Conservation (phyloP, 2,329 filamentous ascomycete genomes). For the Sphaerulina vaccinii region DNA sequence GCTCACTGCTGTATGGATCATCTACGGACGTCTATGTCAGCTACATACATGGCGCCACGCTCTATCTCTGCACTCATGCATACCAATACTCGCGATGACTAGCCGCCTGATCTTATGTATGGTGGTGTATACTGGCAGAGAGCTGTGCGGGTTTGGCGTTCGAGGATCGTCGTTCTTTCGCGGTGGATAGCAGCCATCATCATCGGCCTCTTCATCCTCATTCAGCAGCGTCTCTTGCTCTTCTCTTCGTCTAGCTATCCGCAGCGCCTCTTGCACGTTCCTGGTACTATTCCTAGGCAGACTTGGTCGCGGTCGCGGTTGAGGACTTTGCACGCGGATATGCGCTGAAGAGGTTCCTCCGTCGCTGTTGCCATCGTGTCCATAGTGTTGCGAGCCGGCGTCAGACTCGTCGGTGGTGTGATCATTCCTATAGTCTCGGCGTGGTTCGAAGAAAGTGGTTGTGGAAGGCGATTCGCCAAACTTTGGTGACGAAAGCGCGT, state of each 20-base stretch:
- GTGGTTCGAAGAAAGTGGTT: slow-evolving; percentile 8
- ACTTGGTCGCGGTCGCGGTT: slow-evolving; percentile 30
- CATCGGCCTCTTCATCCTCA: slow-evolving; percentile 47
- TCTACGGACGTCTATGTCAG: slow-evolving; percentile 40
- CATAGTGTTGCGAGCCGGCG: background rate
- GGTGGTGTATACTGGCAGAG: slow-evolving; percentile 72
- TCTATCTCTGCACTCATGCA: slow-evolving; percentile 8
- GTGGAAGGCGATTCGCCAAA: background rate
- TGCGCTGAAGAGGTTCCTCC: slow-evolving; percentile 17
- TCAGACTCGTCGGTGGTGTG: background rate
- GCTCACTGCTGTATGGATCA: slow-evolving; percentile 68
- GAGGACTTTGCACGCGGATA: slow-evolving; percentile 28
- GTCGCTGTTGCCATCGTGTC: background rate
- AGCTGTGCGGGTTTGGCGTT: slow-evolving; percentile 56
- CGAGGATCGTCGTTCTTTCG: slow-evolving; percentile 41
- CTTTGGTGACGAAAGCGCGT: slow-evolving; percentile 2
- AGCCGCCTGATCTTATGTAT: slow-evolving; percentile 60
- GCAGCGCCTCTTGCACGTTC: slow-evolving; percentile 41
- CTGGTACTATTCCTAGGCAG: slow-evolving; percentile 31
- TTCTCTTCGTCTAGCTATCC: slow-evolving; percentile 45
- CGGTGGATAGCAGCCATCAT: slow-evolving; percentile 47
- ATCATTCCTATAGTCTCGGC: background rate
- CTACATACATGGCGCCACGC: background rate
- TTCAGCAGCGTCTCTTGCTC: slow-evolving; percentile 50
- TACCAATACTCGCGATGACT: slow-evolving; percentile 49